Base-by-base conservation (phyloP, 2,329 filamentous ascomycete species). In the Fusarium sp. region DNA sequence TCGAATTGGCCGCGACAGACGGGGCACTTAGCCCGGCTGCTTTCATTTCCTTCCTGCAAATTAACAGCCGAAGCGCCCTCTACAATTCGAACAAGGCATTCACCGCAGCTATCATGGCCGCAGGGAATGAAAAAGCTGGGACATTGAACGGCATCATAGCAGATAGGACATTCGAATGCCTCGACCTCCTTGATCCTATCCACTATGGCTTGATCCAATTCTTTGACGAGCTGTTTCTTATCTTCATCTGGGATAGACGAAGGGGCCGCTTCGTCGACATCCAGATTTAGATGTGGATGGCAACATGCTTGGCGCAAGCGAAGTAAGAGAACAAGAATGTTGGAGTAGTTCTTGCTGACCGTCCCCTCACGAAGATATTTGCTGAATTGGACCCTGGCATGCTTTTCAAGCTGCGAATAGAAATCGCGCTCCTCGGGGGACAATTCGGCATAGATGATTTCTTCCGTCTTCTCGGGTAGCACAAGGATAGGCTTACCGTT, bases 121-220 rank as follows among this genome's bases (percentile, higher is more conserved):
- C 94, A 97, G 2, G 94, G 94, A 56, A 94, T 86, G 79, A 95
- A 92, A 70, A 97, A 93, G 6, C 88, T 88, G 0, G 93, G 93
- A 69, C 95, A 94, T 18, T 88, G 85, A 11, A 92, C 89, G 5
- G 86, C 90, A 76, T 97, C 94, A 65, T 93, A 91, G 79, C 94
- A 97, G 25, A 96, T 90, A 0, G 93, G 93, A 76, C 94, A 97
- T 78, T 95, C 92, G 54, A 95, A 93, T 4, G 85, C 87, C 2
- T 90, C 85, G 2, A 80, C 79, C 3, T 77, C 79, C 73, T 84
- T 92, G 77, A 96, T 86, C 11, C 93, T 89, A n/a, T 84, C 77
- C 22, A 97, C 85, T 17, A 94, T 92, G 20, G 88, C 84, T 1
- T 80, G 73, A 10, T 84, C 80, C 15, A 97, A 83, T 25, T 84